phyloP scores from a whole-genome alignment of 1,284 basidiomycete species.

The Paramarasmius palmivorus region DNA sequence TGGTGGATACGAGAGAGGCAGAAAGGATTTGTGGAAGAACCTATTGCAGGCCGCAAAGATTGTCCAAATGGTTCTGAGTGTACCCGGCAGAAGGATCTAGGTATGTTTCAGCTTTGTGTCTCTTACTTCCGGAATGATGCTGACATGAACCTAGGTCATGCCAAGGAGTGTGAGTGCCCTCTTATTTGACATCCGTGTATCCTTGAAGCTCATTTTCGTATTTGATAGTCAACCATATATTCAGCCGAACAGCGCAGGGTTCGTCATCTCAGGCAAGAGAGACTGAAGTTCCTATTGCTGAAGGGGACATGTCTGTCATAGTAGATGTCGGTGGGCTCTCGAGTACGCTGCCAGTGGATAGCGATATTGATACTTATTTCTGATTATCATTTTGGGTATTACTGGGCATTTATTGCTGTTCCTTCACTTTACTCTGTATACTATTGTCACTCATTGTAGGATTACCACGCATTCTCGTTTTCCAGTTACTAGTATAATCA shows the following conservation, averaged over 20 bases:
- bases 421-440: no score
- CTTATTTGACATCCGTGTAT: background rate
- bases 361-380: no score
- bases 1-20: conserved; percentile 80
- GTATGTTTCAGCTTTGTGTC: conserved; percentile 37
- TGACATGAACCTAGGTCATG: conserved; percentile 47
- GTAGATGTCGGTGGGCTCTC: no score
- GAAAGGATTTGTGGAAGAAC: conserved; percentile 60
- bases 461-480: no score
- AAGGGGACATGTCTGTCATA: no score
- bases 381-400: no score
- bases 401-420: no score
- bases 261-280: background rate
- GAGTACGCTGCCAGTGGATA: no score
- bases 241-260: conserved; percentile 20
- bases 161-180: conserved; percentile 62
- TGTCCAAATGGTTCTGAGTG: conserved; percentile 63
- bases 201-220: conserved; percentile 8
- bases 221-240: conserved; percentile 49
- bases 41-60: conserved; percentile 55
- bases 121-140: conserved; percentile 5
- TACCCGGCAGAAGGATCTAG: conserved; percentile 57
- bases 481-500: no score
- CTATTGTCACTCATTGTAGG: no score
- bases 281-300: background rate